Evolutionary conservation across 257 asterid species (phyloP), one percentile per base, ranked within the genome.

Genomic region (Datura wrightii): DNA sequence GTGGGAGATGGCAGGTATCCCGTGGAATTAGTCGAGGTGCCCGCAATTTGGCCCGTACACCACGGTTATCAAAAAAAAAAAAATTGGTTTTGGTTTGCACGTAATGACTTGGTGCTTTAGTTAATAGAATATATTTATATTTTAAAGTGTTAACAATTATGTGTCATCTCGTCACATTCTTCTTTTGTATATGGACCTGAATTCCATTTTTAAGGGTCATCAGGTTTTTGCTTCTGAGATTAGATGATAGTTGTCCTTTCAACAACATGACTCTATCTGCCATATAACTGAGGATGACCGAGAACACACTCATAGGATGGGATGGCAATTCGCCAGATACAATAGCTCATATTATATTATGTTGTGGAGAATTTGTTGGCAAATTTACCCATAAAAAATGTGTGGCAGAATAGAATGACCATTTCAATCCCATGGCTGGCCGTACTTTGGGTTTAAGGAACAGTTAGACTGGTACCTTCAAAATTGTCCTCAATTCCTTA

Each of bases 141-240:
- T 34, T 50, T 50, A 6, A 58, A 72, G 55, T 46, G 41, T 46
- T 72, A 46, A 19, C 80, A 46, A 2, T 46, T 72, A 46, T 6
- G 41, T 72, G 41, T 71, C 79, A 71, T 71, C 79, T 71, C 18
- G 39, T 42, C 79, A 42, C 79, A 71, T 10, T 44, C 56, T 72
- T 72, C 55, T 44, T 46, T 42, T 72, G 16, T 72, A 72, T 72
- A 72, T 72, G 39, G 80, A n/a, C 80, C 55, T 46, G 80, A 48
- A 48, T 19, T 48, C 80, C n/a, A 10, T 46, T 46, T n/a, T 48
- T 2, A 71, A 11, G 79, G 46, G n/a, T 66, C 46, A 34, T 65
- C 46, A 34, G 10, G 1, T 34, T 34, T 34, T 34, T 34, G 71
- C 46, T 65, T 34, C 72, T 13, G 46, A 36, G 44, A 2, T 39